These are phyloP conservation scores for Groenewaldozyma auringiensis DNA, from an alignment of 1,139 yeast genomes.

Conservation along the genomic window DNA sequence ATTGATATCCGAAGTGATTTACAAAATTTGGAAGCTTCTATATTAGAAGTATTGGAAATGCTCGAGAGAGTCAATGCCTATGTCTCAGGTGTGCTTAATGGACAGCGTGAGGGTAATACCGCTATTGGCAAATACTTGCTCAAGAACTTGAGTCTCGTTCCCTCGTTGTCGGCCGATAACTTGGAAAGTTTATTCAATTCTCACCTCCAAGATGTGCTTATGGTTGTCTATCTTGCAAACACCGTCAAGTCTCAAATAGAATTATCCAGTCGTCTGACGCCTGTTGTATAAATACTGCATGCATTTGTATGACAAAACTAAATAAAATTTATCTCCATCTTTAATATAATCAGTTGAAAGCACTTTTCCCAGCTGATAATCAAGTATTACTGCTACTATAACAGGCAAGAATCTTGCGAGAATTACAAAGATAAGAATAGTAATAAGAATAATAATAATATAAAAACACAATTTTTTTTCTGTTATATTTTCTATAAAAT, in stretches of 20 bases:
- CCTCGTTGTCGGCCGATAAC: conserved; percentile 52
- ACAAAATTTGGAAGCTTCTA: conserved; percentile 45
- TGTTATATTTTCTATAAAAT: too few species aligned
- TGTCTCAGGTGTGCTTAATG: conserved; percentile 38
- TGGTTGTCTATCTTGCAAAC: conserved; percentile 77
- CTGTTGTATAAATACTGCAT: conserved; percentile 30
- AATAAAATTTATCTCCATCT: not conserved
- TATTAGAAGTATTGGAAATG: conserved; percentile 49
- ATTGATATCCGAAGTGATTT: conserved; percentile 37
- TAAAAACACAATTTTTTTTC: not conserved
- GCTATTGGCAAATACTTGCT: conserved; percentile 60
- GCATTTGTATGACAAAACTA: not conserved
- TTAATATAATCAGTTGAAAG: not conserved
- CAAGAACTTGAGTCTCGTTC: conserved; percentile 53
- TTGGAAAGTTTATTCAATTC: conserved; percentile 58
- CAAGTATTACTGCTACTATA: not conserved
- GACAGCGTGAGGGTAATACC: conserved; percentile 37
- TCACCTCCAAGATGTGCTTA: conserved; percentile 73
- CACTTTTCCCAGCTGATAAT: not conserved
- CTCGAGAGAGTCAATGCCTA: conserved; percentile 49
- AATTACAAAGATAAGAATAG: conserved; percentile 9
- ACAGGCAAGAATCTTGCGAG: too few species aligned
- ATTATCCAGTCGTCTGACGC: conserved; percentile 67
- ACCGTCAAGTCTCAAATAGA: conserved; percentile 83
- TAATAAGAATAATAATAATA: not conserved